These are phyloP conservation scores for Pythium aristosporum DNA, from an alignment of 352 stramenopile species.

Conservation along the genomic window DNA sequence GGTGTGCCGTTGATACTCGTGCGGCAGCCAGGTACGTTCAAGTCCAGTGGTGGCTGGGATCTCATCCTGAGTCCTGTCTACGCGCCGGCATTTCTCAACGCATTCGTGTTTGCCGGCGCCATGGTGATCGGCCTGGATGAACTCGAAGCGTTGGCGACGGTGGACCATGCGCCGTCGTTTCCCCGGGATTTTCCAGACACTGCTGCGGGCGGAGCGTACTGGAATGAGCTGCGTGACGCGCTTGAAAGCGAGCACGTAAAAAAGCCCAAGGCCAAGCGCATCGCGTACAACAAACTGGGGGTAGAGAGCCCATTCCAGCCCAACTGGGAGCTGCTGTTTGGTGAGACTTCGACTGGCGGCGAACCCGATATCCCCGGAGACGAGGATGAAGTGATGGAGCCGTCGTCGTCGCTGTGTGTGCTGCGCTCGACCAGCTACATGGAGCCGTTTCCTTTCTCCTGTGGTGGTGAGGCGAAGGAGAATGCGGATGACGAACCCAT, in stretches of 20 bases:
- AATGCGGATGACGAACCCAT: not conserved
- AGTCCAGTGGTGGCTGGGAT: slow-evolving; percentile 62
- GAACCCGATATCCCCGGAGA: not conserved
- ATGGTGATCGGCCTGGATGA: slow-evolving; percentile 77
- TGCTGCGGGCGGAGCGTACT: slow-evolving; percentile 51
- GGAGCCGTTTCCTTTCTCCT: slow-evolving; percentile 66
- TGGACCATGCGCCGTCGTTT: slow-evolving; percentile 59
- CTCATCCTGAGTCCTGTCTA: slow-evolving; percentile 47
- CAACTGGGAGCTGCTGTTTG: slow-evolving; percentile 54
- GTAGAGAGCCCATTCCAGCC: slow-evolving; percentile 63
- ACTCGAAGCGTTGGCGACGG: slow-evolving; percentile 54
- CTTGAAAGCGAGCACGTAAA: slow-evolving; percentile 33
- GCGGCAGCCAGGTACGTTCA: slow-evolving; percentile 40
- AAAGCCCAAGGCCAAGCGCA: slow-evolving; percentile 71
- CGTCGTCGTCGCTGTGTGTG: slow-evolving; percentile 38
- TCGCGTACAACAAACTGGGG: slow-evolving; percentile 59
- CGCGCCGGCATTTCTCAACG: slow-evolving; percentile 53
- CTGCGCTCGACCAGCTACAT: slow-evolving; percentile 66
- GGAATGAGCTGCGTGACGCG: slow-evolving; percentile 32
- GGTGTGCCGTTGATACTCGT: slow-evolving; percentile 47
- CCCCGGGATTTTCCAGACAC: slow-evolving; percentile 79
- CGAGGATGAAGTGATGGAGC: slow-evolving; percentile 15
- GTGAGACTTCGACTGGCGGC: not conserved
- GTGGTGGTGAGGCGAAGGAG: not conserved
- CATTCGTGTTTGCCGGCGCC: slow-evolving; percentile 58